Conservation (phyloP, 768 basidiomycete genomes). For the Hemileccinum impolitum region DNA sequence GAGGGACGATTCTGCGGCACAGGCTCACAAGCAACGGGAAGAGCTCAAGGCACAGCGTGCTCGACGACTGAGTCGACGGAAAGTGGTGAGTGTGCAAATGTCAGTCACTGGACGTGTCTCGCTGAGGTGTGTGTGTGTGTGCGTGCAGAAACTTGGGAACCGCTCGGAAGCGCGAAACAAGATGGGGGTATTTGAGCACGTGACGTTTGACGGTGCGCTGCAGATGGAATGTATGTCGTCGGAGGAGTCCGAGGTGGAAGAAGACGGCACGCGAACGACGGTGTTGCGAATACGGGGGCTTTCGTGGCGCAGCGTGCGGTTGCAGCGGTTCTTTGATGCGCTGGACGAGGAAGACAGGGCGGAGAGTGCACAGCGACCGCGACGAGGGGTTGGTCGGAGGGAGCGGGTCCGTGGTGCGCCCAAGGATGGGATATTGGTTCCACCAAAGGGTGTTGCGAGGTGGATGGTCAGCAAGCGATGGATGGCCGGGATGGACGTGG, state of each 20-base stretch:
- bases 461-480: slow-evolving; percentile 80
- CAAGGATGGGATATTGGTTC: slow-evolving; percentile 56
- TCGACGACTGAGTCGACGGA: slow-evolving; percentile 57
- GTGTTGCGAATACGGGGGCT: slow-evolving; percentile 55
- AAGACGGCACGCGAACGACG: slow-evolving; percentile 32
- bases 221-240: slow-evolving; percentile 78
- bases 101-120: no score
- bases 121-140: neutral
- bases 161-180: slow-evolving; percentile 60
- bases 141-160: slow-evolving; percentile 60
- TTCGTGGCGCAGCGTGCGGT: slow-evolving; percentile 64
- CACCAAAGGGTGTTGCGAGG: slow-evolving; percentile 58
- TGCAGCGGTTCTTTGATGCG: slow-evolving; percentile 55
- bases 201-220: slow-evolving; percentile 66
- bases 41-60: slow-evolving; percentile 60
- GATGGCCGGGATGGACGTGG: slow-evolving; percentile 45
- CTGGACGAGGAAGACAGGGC: slow-evolving; percentile 56
- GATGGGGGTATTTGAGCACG: slow-evolving; percentile 52
- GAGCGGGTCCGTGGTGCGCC: slow-evolving; percentile 50
- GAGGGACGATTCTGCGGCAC: slow-evolving; percentile 44
- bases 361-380: slow-evolving; percentile 46
- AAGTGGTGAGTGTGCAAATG: slow-evolving; percentile 44
- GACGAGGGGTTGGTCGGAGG: slow-evolving; percentile 55
- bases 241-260: slow-evolving; percentile 67
- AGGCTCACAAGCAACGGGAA: slow-evolving; percentile 48